Conservation (phyloP, 768 basidiomycete genomes). For the Coprinopsis marcescibilis region DNA sequence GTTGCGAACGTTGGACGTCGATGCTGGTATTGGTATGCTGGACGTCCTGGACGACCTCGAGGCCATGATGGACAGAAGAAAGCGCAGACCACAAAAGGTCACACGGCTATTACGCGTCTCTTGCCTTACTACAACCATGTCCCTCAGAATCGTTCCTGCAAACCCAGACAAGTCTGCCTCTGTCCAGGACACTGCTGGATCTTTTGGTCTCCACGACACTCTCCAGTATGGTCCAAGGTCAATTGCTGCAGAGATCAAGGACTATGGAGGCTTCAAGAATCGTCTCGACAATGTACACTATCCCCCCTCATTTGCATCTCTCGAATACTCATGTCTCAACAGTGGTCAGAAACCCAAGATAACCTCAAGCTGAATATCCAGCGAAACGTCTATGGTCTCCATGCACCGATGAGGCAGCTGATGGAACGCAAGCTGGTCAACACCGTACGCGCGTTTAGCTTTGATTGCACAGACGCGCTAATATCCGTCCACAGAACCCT, state of each 20-base stretch:
- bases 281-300: conserved; percentile 71
- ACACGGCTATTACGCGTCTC: conserved; percentile 21
- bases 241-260: conserved; percentile 68
- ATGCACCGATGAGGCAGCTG: conserved; percentile 80
- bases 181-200: conserved; percentile 61
- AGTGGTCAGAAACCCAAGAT: conserved; percentile 97
- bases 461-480: background rate
- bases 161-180: conserved; percentile 53
- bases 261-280: conserved; percentile 53
- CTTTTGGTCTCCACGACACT: conserved; percentile 82
- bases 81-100: conserved; percentile 3
- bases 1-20: conserved; percentile 41
- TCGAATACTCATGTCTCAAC: conserved; percentile 2
- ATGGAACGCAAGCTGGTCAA: conserved; percentile 93
- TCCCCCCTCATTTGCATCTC: background rate
- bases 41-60: conserved; percentile 53
- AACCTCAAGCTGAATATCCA: conserved; percentile 80
- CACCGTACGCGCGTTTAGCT: conserved; percentile 42
- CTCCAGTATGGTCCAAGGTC: conserved; percentile 80
- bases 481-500: conserved; percentile 40
- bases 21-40: conserved; percentile 63
- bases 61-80: conserved; percentile 17
- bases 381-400: conserved; percentile 79
- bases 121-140: conserved; percentile 28
- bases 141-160: conserved; percentile 62